phyloP scores from a whole-genome alignment of 345 rosid species.

The Microthlaspi erraticum region DNA sequence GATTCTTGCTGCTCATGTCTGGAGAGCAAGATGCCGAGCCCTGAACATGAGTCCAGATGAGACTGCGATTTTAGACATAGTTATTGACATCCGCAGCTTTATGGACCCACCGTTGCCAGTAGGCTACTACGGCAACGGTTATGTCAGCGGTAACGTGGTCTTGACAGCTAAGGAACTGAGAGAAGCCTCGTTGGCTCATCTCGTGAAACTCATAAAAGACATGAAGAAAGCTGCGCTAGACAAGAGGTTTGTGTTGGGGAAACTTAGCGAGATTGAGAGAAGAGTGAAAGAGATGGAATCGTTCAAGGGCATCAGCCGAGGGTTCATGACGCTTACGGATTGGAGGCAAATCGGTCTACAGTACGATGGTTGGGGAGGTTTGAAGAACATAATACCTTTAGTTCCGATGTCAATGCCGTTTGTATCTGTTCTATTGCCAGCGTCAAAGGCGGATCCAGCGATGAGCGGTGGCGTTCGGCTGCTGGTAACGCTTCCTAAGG shows the following conservation, averaged over 20 bases:
- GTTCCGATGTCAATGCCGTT: slow-evolving; percentile 39
- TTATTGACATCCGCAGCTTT: slow-evolving; percentile 37
- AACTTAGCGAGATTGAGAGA: slow-evolving; percentile 35
- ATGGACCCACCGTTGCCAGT: slow-evolving; percentile 48
- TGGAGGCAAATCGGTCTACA: slow-evolving; percentile 51
- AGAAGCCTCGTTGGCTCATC: slow-evolving; percentile 35
- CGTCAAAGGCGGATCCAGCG: slow-evolving; percentile 34
- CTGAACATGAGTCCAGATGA: slow-evolving; percentile 46
- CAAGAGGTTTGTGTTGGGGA: slow-evolving; percentile 15
- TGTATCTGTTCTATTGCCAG: slow-evolving; percentile 47
- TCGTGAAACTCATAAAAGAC: slow-evolving; percentile 47
- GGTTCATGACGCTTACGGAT: slow-evolving; percentile 44
- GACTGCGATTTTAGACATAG: slow-evolving; percentile 16
- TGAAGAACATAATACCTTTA: slow-evolving; percentile 49
- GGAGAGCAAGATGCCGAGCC: slow-evolving; percentile 53
- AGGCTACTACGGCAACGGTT: slow-evolving; percentile 58
- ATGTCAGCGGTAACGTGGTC: slow-evolving; percentile 14
- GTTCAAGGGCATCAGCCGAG: slow-evolving; percentile 25
- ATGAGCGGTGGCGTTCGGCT: slow-evolving; percentile 50
- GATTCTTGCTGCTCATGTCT: slow-evolving; percentile 49
- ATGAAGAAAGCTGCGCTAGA: slow-evolving; percentile 35
- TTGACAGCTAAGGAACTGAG: slow-evolving; percentile 43
- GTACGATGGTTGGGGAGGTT: slow-evolving; percentile 43
- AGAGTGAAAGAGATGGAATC: slow-evolving; percentile 14
- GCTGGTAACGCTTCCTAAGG: slow-evolving; percentile 48